Evolutionary conservation across 768 basidiomycete species (phyloP).

Genomic region (Tulasnella sp.): DNA sequence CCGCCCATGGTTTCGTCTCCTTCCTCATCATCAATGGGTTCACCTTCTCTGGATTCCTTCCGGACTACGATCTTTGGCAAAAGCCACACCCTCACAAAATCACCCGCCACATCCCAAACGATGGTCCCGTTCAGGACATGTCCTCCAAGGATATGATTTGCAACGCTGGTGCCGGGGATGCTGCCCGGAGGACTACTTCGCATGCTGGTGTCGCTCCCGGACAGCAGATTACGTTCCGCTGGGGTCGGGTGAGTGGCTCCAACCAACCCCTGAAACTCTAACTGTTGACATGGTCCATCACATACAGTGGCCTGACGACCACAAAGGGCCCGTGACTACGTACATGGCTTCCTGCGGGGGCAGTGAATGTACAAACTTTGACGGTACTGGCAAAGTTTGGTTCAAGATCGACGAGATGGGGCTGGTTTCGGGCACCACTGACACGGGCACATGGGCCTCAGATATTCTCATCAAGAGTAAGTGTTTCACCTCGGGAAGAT

Average conservation of each 20-base stretch:
- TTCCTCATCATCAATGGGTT: slow-evolving; percentile 6
- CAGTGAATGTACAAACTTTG: not conserved
- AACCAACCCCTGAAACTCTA: not conserved
- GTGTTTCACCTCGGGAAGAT: not conserved
- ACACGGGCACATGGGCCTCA: slow-evolving; percentile 13
- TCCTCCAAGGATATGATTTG: not conserved
- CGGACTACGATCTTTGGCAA: not conserved
- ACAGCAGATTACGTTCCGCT: not conserved
- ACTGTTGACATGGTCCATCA: too few relatives aligned
- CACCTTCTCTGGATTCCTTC: slow-evolving; percentile 9
- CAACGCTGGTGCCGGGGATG: slow-evolving; percentile 9
- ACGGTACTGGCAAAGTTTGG: slow-evolving; percentile 14
- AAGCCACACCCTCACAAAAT: slow-evolving; percentile 2
- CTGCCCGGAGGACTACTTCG: not conserved
- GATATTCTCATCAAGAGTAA: slow-evolving; percentile 5
- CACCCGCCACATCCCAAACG: slow-evolving; percentile 8
- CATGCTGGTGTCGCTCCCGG: slow-evolving; percentile 10
- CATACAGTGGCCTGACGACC: slow-evolving; percentile 13
- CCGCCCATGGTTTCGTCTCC: slow-evolving; percentile 14
- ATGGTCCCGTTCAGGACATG: slow-evolving; percentile 10
- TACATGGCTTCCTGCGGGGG: slow-evolving; percentile 13
- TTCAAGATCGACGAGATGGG: slow-evolving; percentile 16
- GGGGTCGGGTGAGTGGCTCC: not conserved
- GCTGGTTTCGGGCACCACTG: not conserved
- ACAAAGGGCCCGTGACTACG: slow-evolving; percentile 9